phyloP scores from a whole-genome alignment of 768 basidiomycete species.

The Tylopilus vinaceipallidus region DNA sequence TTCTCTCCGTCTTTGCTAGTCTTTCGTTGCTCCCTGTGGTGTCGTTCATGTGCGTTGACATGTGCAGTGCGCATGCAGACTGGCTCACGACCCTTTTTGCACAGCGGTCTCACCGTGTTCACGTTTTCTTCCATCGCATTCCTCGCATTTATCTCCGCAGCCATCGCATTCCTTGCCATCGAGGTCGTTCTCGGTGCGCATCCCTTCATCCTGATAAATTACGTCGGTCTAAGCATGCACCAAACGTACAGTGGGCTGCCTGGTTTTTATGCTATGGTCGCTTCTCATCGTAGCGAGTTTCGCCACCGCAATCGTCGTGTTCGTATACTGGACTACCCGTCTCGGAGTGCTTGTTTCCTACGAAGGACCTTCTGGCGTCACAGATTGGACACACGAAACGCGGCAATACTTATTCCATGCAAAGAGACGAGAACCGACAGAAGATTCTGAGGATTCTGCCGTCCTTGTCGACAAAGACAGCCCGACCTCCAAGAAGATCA shows the following conservation, averaged over 20 bases:
- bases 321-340: slow-evolving; percentile 33
- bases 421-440: slow-evolving; percentile 17
- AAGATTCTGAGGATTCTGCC: slow-evolving; percentile 26
- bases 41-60: slow-evolving; percentile 39
- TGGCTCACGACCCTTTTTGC: background rate
- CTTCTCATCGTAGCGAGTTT: slow-evolving; percentile 34
- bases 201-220: background rate
- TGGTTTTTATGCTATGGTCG: slow-evolving; percentile 33
- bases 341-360: slow-evolving; percentile 35
- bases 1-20: slow-evolving; percentile 37
- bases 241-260: slow-evolving; percentile 30
- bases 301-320: slow-evolving; percentile 30
- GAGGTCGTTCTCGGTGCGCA: slow-evolving; percentile 31
- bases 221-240: background rate
- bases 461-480: slow-evolving; percentile 22
- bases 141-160: slow-evolving; percentile 35
- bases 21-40: slow-evolving; percentile 35
- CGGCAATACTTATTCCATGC: slow-evolving; percentile 19
- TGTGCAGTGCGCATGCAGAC: slow-evolving; percentile 7
- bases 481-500: slow-evolving; percentile 18
- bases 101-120: slow-evolving; percentile 35
- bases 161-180: slow-evolving; percentile 31
- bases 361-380: slow-evolving; percentile 31
- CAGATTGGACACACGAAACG: slow-evolving; percentile 32
- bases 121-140: slow-evolving; percentile 35